A percentile compares a stretch with the other conserved stretches of the same genome.
Conservation (phyloP, 805 yeast species). For the Scheffersomyces stipitis region DNA sequence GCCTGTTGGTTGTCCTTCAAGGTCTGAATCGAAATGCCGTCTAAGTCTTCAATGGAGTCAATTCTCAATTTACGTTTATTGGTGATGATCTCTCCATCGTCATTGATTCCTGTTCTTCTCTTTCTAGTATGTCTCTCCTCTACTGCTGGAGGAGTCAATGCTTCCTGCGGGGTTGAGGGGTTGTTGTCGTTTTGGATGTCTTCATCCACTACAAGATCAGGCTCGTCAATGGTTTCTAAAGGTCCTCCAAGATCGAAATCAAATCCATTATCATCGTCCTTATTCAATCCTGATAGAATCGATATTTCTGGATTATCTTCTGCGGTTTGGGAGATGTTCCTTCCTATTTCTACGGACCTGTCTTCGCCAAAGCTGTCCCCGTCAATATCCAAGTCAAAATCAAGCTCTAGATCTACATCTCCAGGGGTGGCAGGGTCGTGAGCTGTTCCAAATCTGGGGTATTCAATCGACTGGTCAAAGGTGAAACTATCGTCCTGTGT, state of each 20-base stretch:
- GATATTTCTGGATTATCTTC: conserved; percentile 26
- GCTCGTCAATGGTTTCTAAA: conserved; percentile 34
- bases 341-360: conserved; percentile 54
- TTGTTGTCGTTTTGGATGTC: conserved; percentile 10
- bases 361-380: conserved; percentile 44
- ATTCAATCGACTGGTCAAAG: conserved; percentile 63
- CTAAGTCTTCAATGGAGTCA: conserved; percentile 47
- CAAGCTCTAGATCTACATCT: conserved; percentile 31
- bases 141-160: conserved; percentile 25
- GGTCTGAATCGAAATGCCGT: conserved; percentile 40
- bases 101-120: conserved; percentile 33
- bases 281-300: conserved; percentile 15
- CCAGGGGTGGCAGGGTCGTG: conserved; percentile 24
- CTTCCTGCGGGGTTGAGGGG: conserved; percentile 15
- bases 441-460: conserved; percentile 52
- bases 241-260: conserved; percentile 42
- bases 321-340: conserved; percentile 31
- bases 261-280: conserved; percentile 18
- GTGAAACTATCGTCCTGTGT: conserved; percentile 34
- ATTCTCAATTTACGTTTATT: conserved; percentile 44
- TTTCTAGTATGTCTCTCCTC: conserved; percentile 24
- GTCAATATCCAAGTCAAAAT: conserved; percentile 38
- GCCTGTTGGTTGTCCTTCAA: conserved; percentile 29
- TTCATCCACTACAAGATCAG: conserved; percentile 8
- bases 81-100: conserved; percentile 47